Evolutionary conservation across 306 rosid species (phyloP), one percentile per base, ranked within the genome.

Genomic region (Ochetophila trinervis): DNA sequence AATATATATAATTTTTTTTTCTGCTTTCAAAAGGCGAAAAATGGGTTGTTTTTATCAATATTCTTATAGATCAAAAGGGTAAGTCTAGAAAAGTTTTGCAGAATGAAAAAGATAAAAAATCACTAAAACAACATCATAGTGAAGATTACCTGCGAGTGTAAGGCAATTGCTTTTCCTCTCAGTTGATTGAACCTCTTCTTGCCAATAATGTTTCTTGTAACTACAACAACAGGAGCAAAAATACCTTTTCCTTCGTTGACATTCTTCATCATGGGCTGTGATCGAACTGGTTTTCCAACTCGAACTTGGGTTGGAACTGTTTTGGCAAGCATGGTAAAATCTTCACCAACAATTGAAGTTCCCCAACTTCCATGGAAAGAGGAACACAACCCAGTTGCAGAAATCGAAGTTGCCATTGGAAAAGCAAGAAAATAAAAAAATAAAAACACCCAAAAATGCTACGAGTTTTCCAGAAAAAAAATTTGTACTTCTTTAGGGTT

Each of bases 141-240:
- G 9, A 55, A 24, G 19, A 69, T 4, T 75, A 93, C 99, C 97
- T 90, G 99, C 1, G 99, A 94, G 80, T 94, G 99, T 53, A 94
- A 58, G 73, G 99, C 97, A 80, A 94, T 94, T 34, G 99, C 99
- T 79, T 94, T 94, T 65, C 99, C 99, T 69, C 99, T 83, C 37
- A 94, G 9, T 79, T 88, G 99, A 52, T 94, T 94, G 88, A 94
- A 94, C 30, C 90, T 80, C 78, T 87, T 90, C 93, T 88, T 90
- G 69, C 97, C 99, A 68, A 94, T 59, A 32, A 94, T 60, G 53
- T 94, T 76, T 5, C 99, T 84, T 0, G 95, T 53, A 48, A 94
- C 20, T 14, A 94, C 83, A 13, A 94, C 99, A 76, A 79, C 1
- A 11, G 99, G 99, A 3, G 99, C 99, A 77, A 94, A 94, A 6